Conservation (phyloP, 805 yeast genomes). For the Candida ipomoeae region DNA sequence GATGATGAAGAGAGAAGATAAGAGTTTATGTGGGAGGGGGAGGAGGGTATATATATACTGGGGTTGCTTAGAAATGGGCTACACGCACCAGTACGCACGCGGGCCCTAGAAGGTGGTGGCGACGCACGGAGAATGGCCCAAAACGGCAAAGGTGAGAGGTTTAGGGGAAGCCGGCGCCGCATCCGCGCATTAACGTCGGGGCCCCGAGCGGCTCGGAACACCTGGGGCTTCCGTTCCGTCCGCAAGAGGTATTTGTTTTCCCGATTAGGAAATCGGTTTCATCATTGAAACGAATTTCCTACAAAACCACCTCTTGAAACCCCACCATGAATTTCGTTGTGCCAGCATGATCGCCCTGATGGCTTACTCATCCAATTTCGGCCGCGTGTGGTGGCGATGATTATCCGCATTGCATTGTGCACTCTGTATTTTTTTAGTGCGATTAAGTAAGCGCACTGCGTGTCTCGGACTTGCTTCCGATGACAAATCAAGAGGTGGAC, state of each 20-base stretch:
- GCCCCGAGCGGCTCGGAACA: background rate
- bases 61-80: constrained; percentile 1
- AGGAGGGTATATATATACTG: background rate
- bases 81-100: background rate
- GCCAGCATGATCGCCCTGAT: too few species aligned
- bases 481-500: too few species aligned
- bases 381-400: background rate
- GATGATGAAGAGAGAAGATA: too few species aligned
- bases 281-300: too few species aligned
- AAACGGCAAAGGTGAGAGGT: background rate
- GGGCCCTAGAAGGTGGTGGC: background rate
- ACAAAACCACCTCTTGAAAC: too few species aligned
- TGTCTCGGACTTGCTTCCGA: background rate
- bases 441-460: background rate
- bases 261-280: too few species aligned
- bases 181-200: background rate
- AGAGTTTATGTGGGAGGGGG: background rate
- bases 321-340: too few species aligned
- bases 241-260: too few species aligned
- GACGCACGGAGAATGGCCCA: constrained; percentile 1
- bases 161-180: background rate
- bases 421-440: background rate
- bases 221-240: background rate
- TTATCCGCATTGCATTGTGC: background rate
- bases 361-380: background rate